Conservation (phyloP, 805 yeast species). For the Zygotorulaspora chibaensis region DNA sequence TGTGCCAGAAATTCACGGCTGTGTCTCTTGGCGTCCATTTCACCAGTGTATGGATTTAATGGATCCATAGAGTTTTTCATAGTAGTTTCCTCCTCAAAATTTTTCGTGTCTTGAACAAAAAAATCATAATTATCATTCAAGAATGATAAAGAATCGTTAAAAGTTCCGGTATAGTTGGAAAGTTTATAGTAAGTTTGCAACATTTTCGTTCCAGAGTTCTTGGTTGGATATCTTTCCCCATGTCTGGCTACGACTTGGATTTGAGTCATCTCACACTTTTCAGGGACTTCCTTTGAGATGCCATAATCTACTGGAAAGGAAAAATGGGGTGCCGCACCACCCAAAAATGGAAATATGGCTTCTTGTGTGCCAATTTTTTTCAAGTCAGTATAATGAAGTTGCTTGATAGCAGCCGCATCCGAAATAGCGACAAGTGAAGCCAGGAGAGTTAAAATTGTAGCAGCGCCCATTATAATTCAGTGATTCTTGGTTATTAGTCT, state of each 20-base stretch:
- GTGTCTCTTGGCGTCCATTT: conserved; percentile 40
- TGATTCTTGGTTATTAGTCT: too few relatives aligned
- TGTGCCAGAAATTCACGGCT: conserved; percentile 44
- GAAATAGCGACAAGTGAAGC: conserved; percentile 11
- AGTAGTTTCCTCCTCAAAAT: conserved; percentile 40
- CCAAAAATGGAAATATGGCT: conserved; percentile 46
- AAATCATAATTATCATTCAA: conserved; percentile 44
- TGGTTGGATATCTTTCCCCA: conserved; percentile 71
- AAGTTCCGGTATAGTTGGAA: conserved; percentile 27
- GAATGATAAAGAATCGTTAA: conserved; percentile 50
- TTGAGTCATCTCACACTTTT: conserved; percentile 52
- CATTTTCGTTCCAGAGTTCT: conserved; percentile 39
- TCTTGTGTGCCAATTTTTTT: conserved; percentile 20
- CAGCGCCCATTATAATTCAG: conserved; percentile 1
- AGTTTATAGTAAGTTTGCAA: conserved; percentile 22
- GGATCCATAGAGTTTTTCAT: conserved; percentile 27
- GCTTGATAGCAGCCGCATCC: conserved; percentile 6
- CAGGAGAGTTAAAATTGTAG: conserved; percentile 1
- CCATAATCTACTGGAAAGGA: conserved; percentile 49
- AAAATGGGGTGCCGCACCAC: conserved; percentile 56
- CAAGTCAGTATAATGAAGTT: conserved; percentile 4
- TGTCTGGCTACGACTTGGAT: conserved; percentile 72
- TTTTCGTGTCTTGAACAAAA: conserved; percentile 40
- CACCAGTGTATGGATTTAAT: conserved; percentile 43
- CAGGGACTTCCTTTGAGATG: conserved; percentile 44